Conservation (phyloP, 257 asterid species). For the Plectranthus barbatus region DNA sequence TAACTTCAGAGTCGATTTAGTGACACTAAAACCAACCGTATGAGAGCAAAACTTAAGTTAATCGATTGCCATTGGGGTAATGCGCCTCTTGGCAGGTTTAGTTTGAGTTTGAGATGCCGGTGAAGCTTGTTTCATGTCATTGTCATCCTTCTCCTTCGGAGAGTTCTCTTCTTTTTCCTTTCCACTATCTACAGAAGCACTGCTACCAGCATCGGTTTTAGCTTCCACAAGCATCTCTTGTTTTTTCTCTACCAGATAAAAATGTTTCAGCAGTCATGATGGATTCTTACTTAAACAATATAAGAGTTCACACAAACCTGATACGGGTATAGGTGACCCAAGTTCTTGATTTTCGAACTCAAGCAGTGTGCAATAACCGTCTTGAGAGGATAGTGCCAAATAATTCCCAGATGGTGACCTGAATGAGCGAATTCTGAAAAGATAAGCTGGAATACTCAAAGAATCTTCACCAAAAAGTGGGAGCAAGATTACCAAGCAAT, state of each 20-base stretch:
- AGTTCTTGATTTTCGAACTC: constrained; percentile 80
- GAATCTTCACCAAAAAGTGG: neutral
- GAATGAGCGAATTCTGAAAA: neutral
- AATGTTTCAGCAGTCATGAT: neutral
- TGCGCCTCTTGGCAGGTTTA: constrained; percentile 63
- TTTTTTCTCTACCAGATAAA: constrained; percentile 32
- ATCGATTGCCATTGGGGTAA: constrained; percentile 74
- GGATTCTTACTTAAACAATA: neutral
- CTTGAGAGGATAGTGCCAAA: constrained; percentile 81
- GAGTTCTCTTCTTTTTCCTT: constrained; percentile 18
- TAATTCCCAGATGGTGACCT: constrained; percentile 82
- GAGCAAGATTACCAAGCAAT: constrained; percentile 65
- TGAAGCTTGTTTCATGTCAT: constrained; percentile 26
- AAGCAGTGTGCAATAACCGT: constrained; percentile 95
- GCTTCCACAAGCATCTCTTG: constrained; percentile 15
- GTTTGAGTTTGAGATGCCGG: constrained; percentile 27
- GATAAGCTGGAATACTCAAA: neutral
- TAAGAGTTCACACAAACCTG: constrained; percentile 38
- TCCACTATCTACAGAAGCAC: constrained; percentile 22
- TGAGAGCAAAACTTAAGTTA: constrained; percentile 13
- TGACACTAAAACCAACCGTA: neutral
- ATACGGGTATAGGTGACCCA: constrained; percentile 40
- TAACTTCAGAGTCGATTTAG: neutral
- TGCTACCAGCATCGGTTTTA: constrained; percentile 2
- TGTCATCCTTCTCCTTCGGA: constrained; percentile 23